phyloP scores from a whole-genome alignment of 148 eudicot genomes.

The Polygonum aviculare region DNA sequence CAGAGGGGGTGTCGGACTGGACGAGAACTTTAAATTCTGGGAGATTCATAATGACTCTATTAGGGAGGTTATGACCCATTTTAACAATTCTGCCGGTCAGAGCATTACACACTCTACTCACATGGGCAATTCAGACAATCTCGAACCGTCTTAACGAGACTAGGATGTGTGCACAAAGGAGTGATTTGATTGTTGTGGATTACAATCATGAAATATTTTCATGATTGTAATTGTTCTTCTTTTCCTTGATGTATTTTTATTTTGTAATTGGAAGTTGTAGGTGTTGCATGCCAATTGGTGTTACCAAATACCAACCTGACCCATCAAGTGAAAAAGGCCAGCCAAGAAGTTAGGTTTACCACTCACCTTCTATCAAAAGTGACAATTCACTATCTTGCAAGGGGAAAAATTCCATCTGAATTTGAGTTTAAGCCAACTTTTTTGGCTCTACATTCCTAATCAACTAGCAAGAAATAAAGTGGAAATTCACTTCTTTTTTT shows the following conservation, averaged over 20 bases:
- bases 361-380: conserved; percentile 2
- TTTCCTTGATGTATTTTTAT: neutral
- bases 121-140: too few species aligned
- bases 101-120: too few species aligned
- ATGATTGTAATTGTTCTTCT: neutral
- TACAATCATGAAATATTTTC: neutral
- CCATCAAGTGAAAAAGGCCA: neutral
- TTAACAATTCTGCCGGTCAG: too few species aligned
- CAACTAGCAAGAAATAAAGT: neutral
- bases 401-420: neutral
- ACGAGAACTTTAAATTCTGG: too few species aligned
- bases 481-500: neutral
- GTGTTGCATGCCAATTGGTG: conserved; percentile 2
- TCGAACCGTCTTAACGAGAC: too few species aligned
- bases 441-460: neutral
- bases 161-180: neutral
- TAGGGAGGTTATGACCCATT: too few species aligned
- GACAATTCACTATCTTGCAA: conserved; percentile 1
- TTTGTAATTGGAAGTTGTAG: neutral
- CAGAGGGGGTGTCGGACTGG: too few species aligned
- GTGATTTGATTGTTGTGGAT: conserved; percentile 1
- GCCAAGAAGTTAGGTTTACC: conserved; percentile 6
- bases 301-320: neutral
- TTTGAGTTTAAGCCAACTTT: neutral
- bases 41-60: too few species aligned